Evolutionary conservation across 2,329 filamentous ascomycete species (phyloP), one percentile per base, ranked within the genome.

Genomic region (Dendrostoma leiphaemia): DNA sequence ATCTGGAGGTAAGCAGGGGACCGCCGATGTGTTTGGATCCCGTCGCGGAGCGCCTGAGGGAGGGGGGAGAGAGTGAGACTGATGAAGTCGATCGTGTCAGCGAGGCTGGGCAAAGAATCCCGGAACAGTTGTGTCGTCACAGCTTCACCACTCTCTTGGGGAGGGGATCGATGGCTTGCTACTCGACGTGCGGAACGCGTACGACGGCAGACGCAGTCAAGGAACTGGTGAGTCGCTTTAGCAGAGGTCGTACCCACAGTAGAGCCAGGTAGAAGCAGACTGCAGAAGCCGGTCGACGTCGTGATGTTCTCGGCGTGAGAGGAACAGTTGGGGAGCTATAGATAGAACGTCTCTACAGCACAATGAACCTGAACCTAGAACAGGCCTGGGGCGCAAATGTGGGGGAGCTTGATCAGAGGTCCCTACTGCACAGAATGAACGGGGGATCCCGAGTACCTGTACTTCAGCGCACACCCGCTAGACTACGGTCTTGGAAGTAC

Each of bases 61-160:
- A 24, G 31, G 44, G 28, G 17, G 35, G 13, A 28, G 38, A 46
- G 37, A 17, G 35, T 34, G 26, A 26, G 23, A n/a, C n/a, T n/a
- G n/a, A n/a, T 48, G 48, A 17, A 21, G 37, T 12, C 23, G 51
- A 37, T 6, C 13, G 51, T 48, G 51, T 48, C 45, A 53, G 44
- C 41, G 35, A 49, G 35, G 23, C 32, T 41, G 13, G 26, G 19
- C 28, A 46, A 15, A 24, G 35, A 40, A 28, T 21, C 35, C n/a
- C 23, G 21, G 38, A 15, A 24, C 17, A 26, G 19, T 40, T 28
- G 47, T 41, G 34, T 49, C 24, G 47, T 49, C 47, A 49, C 24
- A 40, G 47, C 34, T 19, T 13, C 26, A 12, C 34, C 9, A 34
- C 17, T 24, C n/a, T 26, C 8, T 17, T 13, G 23, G 5, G 13